Evolutionary conservation across 441 rosid species (phyloP), one percentile per base, ranked within the genome.

Genomic region (Viola pubescens): DNA sequence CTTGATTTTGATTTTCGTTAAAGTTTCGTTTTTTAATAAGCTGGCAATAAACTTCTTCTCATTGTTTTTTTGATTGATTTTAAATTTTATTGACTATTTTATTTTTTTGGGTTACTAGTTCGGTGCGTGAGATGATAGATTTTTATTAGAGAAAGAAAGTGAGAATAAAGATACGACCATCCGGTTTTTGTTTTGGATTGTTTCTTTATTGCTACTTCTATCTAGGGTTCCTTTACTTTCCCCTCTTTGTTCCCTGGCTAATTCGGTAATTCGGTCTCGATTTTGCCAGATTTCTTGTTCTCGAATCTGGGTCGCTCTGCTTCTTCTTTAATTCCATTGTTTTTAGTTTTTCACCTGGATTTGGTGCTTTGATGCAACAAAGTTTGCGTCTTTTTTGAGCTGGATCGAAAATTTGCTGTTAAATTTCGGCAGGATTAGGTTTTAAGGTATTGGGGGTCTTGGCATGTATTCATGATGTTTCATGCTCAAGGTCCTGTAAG

Each of bases 401-500:
- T 44, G 43, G 70, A 59, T 74, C 63, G 38, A 48, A 38, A 68
- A 67, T 77, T 63, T 67, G 59, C 37, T 11, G 56, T 37, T 44
- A 57, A 65, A 48, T 65, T 70, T 67, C 34, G 34, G 34, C 34
- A 52, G 77, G 85, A 72, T 75, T 80, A 74, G 34, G 34, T 26
- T 26, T 26, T 26, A 26, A 52, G 13, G 56, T 61, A 53, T 60
- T 63, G 62, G 70, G 74, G 74, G 67, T 56, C 60, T 72, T 75
- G 80, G 84, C 71, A 83, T 84, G 86, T 75, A 67, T 72, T 73
- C 74, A 90, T 80, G 94, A 94, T 89, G 99, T 86, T 85, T 86
- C 89, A 80, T 83, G 85, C 82, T 69, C 96, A 86, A 84, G 86
- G 94, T 75, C 80, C 90, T 79, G 84, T 85, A 64, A 85, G 96